Evolutionary conservation across 73 alveolate genomes (phyloP).

Genomic region (Urostyla sp.): DNA sequence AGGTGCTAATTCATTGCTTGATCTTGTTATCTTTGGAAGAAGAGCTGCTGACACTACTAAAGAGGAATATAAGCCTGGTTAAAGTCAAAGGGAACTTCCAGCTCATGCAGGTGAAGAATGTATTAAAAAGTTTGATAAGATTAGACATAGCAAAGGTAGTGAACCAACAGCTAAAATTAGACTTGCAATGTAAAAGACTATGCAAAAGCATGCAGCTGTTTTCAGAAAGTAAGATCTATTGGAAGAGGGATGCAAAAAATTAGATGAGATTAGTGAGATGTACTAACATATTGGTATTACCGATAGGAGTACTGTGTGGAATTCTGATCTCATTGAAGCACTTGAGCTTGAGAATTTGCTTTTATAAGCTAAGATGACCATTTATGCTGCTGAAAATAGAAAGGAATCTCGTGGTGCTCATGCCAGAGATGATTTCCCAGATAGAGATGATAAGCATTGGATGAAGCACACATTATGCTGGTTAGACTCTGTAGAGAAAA

Average conservation of each 20-base stretch:
- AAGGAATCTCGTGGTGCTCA: constrained; percentile 91
- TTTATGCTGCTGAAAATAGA: constrained; percentile 79
- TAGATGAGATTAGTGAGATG: constrained; percentile 70
- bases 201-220: constrained; percentile 93
- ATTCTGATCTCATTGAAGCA: constrained; percentile 78
- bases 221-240: constrained; percentile 81
- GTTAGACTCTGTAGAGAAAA: constrained; percentile 54
- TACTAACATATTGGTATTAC: constrained; percentile 72
- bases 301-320: constrained; percentile 90
- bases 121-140: constrained; percentile 86
- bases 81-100: constrained; percentile 80
- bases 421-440: constrained; percentile 90
- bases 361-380: constrained; percentile 74
- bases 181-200: constrained; percentile 85
- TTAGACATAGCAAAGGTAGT: constrained; percentile 87
- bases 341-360: constrained; percentile 85
- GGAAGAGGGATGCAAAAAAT: constrained; percentile 76
- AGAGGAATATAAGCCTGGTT: constrained; percentile 85
- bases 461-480: constrained; percentile 85
- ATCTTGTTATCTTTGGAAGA: constrained; percentile 98
- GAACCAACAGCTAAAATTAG: constrained; percentile 89
- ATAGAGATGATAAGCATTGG: constrained; percentile 89
- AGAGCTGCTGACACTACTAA: constrained; percentile 86
- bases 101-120: constrained; percentile 94
- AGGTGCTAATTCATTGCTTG: constrained; percentile 98